Percentiles rank a stretch among this genome's conserved stretches.
phyloP scores from a whole-genome alignment of 2,329 filamentous ascomycete genomes.

The Alternaria dauci region DNA sequence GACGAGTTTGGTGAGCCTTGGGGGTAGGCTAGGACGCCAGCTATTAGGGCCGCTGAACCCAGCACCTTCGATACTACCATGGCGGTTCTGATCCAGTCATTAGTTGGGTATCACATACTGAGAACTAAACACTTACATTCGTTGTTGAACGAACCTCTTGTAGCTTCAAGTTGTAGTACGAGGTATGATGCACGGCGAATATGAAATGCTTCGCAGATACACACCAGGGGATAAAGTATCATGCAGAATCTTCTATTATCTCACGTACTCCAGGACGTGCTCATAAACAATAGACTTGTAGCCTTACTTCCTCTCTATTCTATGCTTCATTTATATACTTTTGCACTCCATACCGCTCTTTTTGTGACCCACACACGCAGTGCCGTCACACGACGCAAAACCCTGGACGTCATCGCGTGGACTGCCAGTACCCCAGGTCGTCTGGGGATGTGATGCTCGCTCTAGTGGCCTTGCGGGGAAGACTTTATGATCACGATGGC shows the following conservation, averaged over 20 bases:
- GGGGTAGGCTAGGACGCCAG: not conserved
- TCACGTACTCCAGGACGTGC: not conserved
- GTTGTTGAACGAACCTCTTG: accelerated
- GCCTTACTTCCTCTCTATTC: not conserved
- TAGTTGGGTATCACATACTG: not conserved
- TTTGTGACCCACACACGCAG: not conserved
- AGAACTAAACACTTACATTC: not conserved
- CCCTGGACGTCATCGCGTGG: not conserved
- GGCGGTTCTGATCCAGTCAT: not conserved
- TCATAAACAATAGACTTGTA: not conserved
- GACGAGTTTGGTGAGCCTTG: not conserved
- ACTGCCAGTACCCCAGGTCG: not conserved
- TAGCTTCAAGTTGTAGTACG: not conserved
- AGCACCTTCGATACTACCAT: not conserved
- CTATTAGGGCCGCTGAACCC: not conserved
- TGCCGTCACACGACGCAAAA: not conserved
- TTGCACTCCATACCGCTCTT: not conserved
- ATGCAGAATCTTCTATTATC: not conserved
- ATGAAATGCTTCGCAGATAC: not conserved
- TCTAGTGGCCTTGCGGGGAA: not conserved
- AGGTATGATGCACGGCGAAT: not conserved
- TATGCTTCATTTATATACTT: not conserved
- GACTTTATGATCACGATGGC: not conserved
- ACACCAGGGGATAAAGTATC: not conserved
- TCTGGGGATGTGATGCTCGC: not conserved